Percentiles rank a stretch among this genome's conserved stretches.
Evolutionary conservation across 441 rosid genomes (phyloP).

Genomic region (Croton setiger): DNA sequence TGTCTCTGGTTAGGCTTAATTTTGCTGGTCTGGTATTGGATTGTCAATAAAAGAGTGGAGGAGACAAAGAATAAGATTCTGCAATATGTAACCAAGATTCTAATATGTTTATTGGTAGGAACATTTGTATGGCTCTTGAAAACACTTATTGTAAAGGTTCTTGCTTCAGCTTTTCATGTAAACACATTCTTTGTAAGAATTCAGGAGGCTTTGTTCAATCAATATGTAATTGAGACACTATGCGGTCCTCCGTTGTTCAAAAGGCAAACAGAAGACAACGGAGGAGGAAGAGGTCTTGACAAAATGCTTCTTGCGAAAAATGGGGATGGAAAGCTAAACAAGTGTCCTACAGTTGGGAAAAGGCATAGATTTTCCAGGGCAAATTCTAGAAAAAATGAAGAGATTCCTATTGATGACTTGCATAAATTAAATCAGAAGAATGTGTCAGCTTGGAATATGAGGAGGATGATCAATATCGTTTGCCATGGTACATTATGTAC

Average conservation of each 20-base stretch:
- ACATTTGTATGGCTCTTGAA: constrained; percentile 54
- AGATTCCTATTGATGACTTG: constrained; percentile 44
- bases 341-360: constrained; percentile 25
- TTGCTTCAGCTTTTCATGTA: constrained; percentile 61
- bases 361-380: constrained; percentile 23
- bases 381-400: constrained; percentile 22
- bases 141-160: constrained; percentile 57
- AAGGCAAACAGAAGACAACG: constrained; percentile 17
- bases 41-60: constrained; percentile 35
- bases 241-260: constrained; percentile 51
- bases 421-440: constrained; percentile 51
- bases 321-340: constrained; percentile 20
- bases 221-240: constrained; percentile 51
- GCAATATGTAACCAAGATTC: constrained; percentile 40
- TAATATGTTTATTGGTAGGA: constrained; percentile 48
- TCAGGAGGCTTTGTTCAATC: constrained; percentile 62
- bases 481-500: constrained; percentile 45
- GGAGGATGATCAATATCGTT: constrained; percentile 47
- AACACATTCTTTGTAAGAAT: constrained; percentile 61
- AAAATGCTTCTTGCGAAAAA: constrained; percentile 27
- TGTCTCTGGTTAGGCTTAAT: constrained; percentile 57
- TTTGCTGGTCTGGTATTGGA: constrained; percentile 44
- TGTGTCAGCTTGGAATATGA: constrained; percentile 67
- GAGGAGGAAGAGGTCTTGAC: constrained; percentile 17
- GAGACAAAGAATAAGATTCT: constrained; percentile 30